phyloP scores from a whole-genome alignment of 202 grass and related monocot genomes.

The Brachypodium distachyon region DNA sequence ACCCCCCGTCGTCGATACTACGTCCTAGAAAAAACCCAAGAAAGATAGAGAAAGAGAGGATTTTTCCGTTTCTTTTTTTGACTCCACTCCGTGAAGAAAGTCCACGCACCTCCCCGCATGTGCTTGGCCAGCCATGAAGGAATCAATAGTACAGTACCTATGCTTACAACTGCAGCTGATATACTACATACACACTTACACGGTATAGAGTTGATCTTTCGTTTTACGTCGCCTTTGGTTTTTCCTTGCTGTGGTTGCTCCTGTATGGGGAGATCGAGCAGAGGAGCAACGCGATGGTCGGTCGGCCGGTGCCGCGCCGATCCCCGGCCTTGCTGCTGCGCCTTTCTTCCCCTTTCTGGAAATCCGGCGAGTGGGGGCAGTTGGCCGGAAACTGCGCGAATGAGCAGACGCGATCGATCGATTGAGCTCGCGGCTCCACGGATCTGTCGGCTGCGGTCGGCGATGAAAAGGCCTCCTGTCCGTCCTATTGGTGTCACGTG shows the following conservation, averaged over 20 bases:
- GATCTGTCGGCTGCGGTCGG: conserved; percentile 9
- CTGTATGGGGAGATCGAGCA: background rate
- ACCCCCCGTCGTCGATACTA: background rate
- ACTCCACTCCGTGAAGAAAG: background rate
- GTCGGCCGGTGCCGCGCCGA: background rate
- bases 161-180: conserved; percentile 10
- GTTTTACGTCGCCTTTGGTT: conserved; percentile 23
- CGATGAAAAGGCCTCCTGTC: background rate
- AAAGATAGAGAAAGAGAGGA: background rate
- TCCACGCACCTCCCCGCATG: background rate
- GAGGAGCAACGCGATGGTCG: conserved; percentile 5
- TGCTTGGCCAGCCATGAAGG: conserved; percentile 7
- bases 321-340: background rate
- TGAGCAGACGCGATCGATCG: conserved; percentile 13
- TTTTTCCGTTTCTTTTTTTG: no score
- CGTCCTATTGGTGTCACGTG: conserved; percentile 3
- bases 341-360: conserved; percentile 16
- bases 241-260: background rate
- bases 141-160: background rate
- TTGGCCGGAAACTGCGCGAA: background rate
- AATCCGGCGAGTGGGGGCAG: conserved; percentile 10
- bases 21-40: conserved; percentile 12
- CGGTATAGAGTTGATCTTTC: background rate
- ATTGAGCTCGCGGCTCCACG: conserved; percentile 24
- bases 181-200: conserved; percentile 7